Conservation (phyloP, 805 yeast species). For the Candida hungchunana region DNA sequence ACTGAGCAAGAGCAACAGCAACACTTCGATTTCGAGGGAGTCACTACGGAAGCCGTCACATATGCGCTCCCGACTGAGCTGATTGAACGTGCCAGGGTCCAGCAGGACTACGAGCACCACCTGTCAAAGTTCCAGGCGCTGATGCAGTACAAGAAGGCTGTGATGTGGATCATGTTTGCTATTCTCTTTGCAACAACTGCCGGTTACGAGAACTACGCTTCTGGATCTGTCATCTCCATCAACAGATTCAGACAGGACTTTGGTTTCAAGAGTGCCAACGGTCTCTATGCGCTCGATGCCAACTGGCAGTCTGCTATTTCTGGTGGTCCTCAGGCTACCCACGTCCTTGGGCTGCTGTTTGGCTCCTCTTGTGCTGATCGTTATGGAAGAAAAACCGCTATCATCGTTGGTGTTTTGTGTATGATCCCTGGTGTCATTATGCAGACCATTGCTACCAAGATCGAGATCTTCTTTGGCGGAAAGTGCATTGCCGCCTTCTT, state of each 20-base stretch:
- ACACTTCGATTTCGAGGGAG: no score
- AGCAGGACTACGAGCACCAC: conserved; percentile 16
- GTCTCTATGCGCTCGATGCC: conserved; percentile 33
- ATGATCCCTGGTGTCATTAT: conserved; percentile 33
- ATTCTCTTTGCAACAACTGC: conserved; percentile 37
- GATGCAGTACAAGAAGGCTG: conserved; percentile 36
- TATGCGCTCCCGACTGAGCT: no score
- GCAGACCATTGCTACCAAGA: conserved; percentile 34
- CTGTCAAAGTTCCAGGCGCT: conserved; percentile 29
- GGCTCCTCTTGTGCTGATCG: conserved; percentile 27
- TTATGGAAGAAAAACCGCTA: conserved; percentile 32
- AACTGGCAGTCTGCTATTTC: conserved; percentile 41
- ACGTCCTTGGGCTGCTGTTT: conserved; percentile 26
- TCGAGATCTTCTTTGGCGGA: conserved; percentile 35
- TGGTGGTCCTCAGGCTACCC: conserved; percentile 27
- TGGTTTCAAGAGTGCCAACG: conserved; percentile 28
- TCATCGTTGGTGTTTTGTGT: conserved; percentile 27
- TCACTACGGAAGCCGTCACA: no score
- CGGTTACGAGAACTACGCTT: conserved; percentile 40
- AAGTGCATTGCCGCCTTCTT: conserved; percentile 36
- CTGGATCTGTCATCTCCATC: conserved; percentile 34
- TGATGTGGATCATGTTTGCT: conserved; percentile 36
- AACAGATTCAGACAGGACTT: conserved; percentile 34
- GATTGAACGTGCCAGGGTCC: not conserved
- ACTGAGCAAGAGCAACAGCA: no score